phyloP scores from a whole-genome alignment of 2,329 filamentous ascomycete species.

The Fusarium foetens region DNA sequence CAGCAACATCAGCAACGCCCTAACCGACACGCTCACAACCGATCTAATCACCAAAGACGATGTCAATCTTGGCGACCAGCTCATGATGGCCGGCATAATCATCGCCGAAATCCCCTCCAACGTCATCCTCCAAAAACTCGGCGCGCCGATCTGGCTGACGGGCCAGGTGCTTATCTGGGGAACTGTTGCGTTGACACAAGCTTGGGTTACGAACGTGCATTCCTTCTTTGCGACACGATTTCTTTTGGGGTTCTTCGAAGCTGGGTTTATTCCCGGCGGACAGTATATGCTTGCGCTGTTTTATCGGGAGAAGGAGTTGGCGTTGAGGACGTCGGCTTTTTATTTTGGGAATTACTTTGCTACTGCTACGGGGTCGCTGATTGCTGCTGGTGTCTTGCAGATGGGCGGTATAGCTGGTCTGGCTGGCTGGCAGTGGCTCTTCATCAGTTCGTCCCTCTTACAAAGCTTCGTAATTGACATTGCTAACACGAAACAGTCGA shows the following conservation, averaged over 20 bases:
- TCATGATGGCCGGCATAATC: slow-evolving; percentile 60
- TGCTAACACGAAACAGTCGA: slow-evolving; percentile 5
- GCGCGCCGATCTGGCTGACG: slow-evolving; percentile 34
- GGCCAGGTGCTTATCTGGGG: slow-evolving; percentile 33
- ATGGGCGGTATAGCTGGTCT: slow-evolving; percentile 32
- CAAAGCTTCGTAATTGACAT: accelerated
- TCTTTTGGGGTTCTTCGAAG: slow-evolving; percentile 27
- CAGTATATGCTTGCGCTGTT: slow-evolving; percentile 36
- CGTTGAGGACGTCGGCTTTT: slow-evolving; percentile 23
- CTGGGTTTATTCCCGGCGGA: slow-evolving; percentile 25
- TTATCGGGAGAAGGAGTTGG: slow-evolving; percentile 25
- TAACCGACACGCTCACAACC: slow-evolving; percentile 59
- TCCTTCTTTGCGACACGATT: slow-evolving; percentile 34
- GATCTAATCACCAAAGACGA: slow-evolving; percentile 62
- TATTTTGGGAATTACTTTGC: slow-evolving; percentile 41
- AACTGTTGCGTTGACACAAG: slow-evolving; percentile 26
- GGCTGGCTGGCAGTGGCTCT: slow-evolving; percentile 35
- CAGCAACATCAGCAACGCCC: slow-evolving; percentile 56
- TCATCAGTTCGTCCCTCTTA: slow-evolving; percentile 8
- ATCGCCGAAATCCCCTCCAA: slow-evolving; percentile 49
- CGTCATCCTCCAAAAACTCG: slow-evolving; percentile 29
- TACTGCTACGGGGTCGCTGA: slow-evolving; percentile 25
- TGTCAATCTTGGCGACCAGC: slow-evolving; percentile 60
- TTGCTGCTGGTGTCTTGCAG: slow-evolving; percentile 31
- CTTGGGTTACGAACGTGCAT: slow-evolving; percentile 22